phyloP scores from a whole-genome alignment of 768 basidiomycete species.

The Lentinula boryana region DNA sequence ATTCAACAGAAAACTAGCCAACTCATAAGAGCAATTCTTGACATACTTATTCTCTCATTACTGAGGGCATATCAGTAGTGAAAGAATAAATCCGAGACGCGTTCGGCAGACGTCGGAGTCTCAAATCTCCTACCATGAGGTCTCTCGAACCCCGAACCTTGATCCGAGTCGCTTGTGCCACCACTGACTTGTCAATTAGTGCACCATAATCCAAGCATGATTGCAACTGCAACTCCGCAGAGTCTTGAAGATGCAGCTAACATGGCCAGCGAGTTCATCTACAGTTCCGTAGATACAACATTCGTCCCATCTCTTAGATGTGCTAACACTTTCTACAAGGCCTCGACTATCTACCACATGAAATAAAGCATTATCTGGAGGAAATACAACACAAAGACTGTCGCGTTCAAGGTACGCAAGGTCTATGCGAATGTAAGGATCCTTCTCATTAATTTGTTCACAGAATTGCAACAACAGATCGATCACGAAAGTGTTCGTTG shows the following conservation, averaged over 20 bases:
- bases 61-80: too few species aligned
- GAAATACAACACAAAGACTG: constrained; percentile 45
- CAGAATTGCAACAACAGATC: constrained; percentile 46
- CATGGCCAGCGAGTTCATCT: constrained; percentile 50
- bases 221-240: constrained; percentile 9
- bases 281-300: constrained; percentile 26
- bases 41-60: too few species aligned
- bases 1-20: too few species aligned
- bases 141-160: too few species aligned
- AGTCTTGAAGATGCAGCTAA: constrained; percentile 49
- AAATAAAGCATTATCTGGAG: constrained; percentile 45
- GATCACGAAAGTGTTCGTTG: constrained; percentile 43
- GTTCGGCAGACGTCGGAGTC: too few species aligned
- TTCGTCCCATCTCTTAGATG: neutral
- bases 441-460: neutral
- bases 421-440: neutral
- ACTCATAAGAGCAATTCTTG: too few species aligned
- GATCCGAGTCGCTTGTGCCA: too few species aligned
- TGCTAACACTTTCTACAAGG: constrained; percentile 20
- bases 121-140: too few species aligned
- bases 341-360: constrained; percentile 48
- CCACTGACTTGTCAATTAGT: too few species aligned
- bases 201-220: neutral
- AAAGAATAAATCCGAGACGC: too few species aligned
- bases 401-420: constrained; percentile 30